Percentiles rank a stretch among this genome's conserved stretches.
These are phyloP conservation scores for Botrytis fragariae DNA, from an alignment of 2,329 filamentous ascomycete species.

Conservation along the genomic window DNA sequence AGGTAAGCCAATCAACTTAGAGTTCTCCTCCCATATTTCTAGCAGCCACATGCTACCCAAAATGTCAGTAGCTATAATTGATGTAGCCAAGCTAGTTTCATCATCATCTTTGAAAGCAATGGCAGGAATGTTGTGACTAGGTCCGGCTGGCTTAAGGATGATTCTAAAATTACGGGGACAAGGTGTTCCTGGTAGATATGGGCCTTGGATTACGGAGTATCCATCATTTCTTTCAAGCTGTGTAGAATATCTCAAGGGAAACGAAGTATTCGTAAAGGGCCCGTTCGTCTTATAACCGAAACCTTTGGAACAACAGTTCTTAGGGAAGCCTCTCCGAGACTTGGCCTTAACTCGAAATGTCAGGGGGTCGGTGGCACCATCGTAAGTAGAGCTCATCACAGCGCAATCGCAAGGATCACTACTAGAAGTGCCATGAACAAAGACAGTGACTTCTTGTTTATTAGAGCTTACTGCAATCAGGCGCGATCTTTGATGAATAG, in stretches of 20 bases:
- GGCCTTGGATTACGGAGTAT: neutral
- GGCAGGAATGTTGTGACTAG: conserved; percentile 34
- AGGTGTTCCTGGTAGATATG: neutral
- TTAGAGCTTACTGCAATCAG: conserved; percentile 87
- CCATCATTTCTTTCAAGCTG: neutral
- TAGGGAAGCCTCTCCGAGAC: neutral
- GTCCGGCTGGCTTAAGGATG: conserved; percentile 18
- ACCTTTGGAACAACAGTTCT: neutral
- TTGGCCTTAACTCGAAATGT: neutral
- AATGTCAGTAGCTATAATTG: conserved; percentile 34
- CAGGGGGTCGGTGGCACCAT: neutral
- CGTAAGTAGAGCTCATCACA: neutral
- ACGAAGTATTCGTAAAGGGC: neutral
- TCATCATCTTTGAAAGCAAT: conserved; percentile 32
- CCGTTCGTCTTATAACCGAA: neutral
- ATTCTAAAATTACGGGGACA: conserved; percentile 23
- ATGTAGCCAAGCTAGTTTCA: conserved; percentile 26
- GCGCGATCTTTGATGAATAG: conserved; percentile 56
- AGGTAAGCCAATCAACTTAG: neutral
- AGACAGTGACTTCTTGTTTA: conserved; percentile 54
- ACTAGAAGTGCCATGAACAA: conserved; percentile 33
- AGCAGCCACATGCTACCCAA: conserved; percentile 25
- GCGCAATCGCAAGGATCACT: neutral
- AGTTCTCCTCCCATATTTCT: neutral
- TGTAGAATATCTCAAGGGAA: neutral